Conservation (phyloP, 768 basidiomycete genomes). For the Podaxis carcinomalis region DNA sequence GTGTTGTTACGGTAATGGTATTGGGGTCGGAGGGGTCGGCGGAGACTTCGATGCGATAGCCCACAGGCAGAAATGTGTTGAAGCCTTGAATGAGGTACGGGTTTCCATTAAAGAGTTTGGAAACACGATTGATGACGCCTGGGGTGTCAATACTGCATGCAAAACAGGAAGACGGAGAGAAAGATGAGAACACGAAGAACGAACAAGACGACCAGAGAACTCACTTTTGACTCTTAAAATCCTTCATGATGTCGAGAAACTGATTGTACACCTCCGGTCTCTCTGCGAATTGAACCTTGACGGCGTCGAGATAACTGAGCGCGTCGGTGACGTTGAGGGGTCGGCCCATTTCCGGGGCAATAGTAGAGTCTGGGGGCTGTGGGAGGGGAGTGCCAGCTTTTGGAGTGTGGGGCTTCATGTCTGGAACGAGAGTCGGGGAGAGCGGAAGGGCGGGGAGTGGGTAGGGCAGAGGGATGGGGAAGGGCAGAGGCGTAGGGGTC, state of each 20-base stretch:
- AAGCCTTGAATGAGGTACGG: conserved; percentile 91
- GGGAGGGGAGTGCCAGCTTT: conserved; percentile 39
- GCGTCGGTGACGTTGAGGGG: conserved; percentile 92
- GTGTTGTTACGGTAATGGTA: conserved; percentile 80
- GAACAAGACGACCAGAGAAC: conserved; percentile 24
- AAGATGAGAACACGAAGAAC: conserved; percentile 15
- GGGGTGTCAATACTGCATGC: conserved; percentile 87
- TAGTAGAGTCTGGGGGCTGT: conserved; percentile 22
- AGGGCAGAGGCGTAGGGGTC: conserved; percentile 16
- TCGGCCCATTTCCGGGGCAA: conserved; percentile 35
- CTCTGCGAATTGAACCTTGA: conserved; percentile 87
- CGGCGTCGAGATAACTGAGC: conserved; percentile 89
- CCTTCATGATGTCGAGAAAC: conserved; percentile 97
- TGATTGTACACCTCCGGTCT: conserved; percentile 93
- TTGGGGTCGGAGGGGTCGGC: conserved; percentile 65
- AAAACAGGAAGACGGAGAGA: background rate
- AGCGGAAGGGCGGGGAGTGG: conserved; percentile 11
- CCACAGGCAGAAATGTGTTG: conserved; percentile 94
- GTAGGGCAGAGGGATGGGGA: conserved; percentile 21
- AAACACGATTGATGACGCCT: conserved; percentile 94
- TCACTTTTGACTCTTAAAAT: conserved; percentile 94
- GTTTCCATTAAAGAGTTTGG: conserved; percentile 87
- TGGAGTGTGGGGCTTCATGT: conserved; percentile 25
- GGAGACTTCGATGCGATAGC: conserved; percentile 89
- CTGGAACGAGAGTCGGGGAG: conserved; percentile 8